These are phyloP conservation scores for Arctium minus DNA, from an alignment of 129 eudicot species.

Conservation along the genomic window DNA sequence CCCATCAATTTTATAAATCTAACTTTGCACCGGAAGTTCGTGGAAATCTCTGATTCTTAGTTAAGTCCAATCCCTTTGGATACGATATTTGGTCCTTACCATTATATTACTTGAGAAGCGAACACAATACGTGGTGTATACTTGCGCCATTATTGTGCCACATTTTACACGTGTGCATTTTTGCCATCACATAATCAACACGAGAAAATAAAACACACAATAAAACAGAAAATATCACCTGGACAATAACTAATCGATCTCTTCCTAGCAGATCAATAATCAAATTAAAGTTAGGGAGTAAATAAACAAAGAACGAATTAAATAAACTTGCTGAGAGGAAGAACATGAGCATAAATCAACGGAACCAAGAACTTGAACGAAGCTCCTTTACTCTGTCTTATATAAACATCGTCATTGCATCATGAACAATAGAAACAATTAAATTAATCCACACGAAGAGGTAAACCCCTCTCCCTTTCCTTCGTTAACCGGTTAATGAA, in stretches of 20 bases:
- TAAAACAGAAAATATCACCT: neutral
- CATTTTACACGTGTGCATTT: too few species aligned
- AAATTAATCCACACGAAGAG: neutral
- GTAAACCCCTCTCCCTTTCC: too few species aligned
- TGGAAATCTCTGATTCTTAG: too few species aligned
- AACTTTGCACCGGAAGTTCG: too few species aligned
- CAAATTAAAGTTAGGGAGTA: neutral
- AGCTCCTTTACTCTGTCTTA: conserved; percentile 45
- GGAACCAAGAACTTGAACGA: conserved; percentile 59
- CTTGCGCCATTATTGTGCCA: too few species aligned
- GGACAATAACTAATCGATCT: neutral
- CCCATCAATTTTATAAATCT: too few species aligned
- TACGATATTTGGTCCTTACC: too few species aligned
- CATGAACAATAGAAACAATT: conserved; percentile 17
- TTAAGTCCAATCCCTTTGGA: too few species aligned
- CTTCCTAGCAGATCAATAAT: neutral
- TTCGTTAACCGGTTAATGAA: neutral
- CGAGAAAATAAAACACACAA: neutral
- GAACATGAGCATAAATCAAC: conserved; percentile 85
- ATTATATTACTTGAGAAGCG: too few species aligned
- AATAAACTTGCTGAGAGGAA: conserved; percentile 79
- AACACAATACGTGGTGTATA: too few species aligned
- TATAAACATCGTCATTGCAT: neutral
- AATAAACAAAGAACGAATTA: neutral
- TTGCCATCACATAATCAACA: neutral